phyloP scores from a whole-genome alignment of 805 yeast genomes.

The Pichia deserticola region DNA sequence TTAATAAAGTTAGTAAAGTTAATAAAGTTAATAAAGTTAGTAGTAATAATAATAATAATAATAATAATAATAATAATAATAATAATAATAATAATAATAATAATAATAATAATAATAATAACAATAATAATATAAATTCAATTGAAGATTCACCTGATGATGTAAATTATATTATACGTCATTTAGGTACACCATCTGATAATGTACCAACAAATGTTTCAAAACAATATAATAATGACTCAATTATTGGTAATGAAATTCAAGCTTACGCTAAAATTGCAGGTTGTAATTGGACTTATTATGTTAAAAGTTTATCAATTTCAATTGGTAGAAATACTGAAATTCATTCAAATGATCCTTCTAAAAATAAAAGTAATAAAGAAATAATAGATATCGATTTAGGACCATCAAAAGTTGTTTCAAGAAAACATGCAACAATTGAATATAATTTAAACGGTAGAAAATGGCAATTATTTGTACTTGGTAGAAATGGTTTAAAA shows the following conservation, averaged over 20 bases:
- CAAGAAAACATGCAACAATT: slow-evolving; percentile 82
- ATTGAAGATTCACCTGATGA: slow-evolving; percentile 57
- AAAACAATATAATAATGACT: slow-evolving; percentile 62
- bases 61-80: background rate
- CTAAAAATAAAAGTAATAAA: background rate
- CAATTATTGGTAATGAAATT: slow-evolving; percentile 65
- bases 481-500: slow-evolving; percentile 91
- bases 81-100: background rate
- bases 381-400: slow-evolving; percentile 68
- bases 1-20: too few relatives aligned
- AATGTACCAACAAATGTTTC: slow-evolving; percentile 61
- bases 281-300: slow-evolving; percentile 89
- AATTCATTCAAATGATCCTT: too few relatives aligned
- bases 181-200: slow-evolving; percentile 64
- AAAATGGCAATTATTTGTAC: slow-evolving; percentile 76
- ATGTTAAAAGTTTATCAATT: slow-evolving; percentile 70
- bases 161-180: slow-evolving; percentile 66
- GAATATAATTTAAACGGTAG: slow-evolving; percentile 67
- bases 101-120: background rate
- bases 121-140: background rate
- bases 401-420: slow-evolving; percentile 97
- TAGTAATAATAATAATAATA: background rate
- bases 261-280: slow-evolving; percentile 97
- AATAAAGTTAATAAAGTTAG: too few relatives aligned
- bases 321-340: slow-evolving; percentile 82